Conservation (phyloP, 176 grass and related monocot species). For the Tillandsia leiboldiana region DNA sequence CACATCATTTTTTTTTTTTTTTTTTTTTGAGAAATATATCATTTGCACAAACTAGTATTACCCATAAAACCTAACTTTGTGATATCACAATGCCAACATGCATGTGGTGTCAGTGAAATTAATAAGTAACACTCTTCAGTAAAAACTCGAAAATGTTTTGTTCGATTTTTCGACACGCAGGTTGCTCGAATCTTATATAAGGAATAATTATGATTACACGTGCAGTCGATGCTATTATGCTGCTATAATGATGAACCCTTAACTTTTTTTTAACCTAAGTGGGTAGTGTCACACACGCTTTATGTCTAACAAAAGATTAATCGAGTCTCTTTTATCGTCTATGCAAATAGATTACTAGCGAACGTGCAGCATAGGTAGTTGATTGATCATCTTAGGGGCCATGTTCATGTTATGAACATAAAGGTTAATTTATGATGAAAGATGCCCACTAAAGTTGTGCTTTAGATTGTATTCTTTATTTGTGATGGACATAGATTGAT, state of each 20-base stretch:
- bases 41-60: too few species aligned
- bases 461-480: too few species aligned
- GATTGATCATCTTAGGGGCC: background rate
- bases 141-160: background rate
- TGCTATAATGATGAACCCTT: constrained; percentile 10
- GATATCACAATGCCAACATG: too few species aligned
- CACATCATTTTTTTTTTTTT: too few species aligned
- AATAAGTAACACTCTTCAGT: too few species aligned
- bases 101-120: too few species aligned
- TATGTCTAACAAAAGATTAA: background rate
- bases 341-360: background rate
- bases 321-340: background rate
- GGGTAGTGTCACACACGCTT: constrained; percentile 1
- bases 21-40: too few species aligned
- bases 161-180: background rate
- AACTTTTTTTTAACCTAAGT: constrained; percentile 18
- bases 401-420: background rate
- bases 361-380: constrained; percentile 4
- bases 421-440: too few species aligned
- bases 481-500: too few species aligned
- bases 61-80: too few species aligned
- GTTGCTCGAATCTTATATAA: constrained; percentile 1
- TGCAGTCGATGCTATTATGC: constrained; percentile 18
- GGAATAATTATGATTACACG: constrained; percentile 38
- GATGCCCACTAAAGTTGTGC: too few species aligned